These are phyloP conservation scores for Wallacemonas sp. DNA, from an alignment of 208 protist species.

Conservation along the genomic window DNA sequence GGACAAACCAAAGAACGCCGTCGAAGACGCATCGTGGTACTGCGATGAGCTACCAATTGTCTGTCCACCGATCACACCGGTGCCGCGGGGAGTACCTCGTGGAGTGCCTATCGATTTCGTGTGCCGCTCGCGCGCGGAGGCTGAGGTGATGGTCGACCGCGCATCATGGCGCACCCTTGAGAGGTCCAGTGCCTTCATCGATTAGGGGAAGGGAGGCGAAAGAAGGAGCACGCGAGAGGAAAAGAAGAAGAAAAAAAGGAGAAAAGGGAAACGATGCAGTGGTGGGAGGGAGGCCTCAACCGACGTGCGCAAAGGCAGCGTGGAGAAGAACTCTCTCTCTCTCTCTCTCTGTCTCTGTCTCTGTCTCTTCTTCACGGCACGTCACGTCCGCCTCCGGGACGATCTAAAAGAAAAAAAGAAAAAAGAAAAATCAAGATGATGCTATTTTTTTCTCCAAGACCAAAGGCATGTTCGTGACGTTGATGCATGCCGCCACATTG, in stretches of 20 bases:
- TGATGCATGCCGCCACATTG: too few relatives aligned
- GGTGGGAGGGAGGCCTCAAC: not conserved
- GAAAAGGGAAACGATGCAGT: not conserved
- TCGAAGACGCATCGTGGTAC: not conserved
- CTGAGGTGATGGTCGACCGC: not conserved
- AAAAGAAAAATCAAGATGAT: constrained; percentile 8
- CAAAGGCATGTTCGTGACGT: too few relatives aligned
- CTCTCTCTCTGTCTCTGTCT: not conserved
- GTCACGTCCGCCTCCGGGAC: not conserved
- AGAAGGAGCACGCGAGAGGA: not conserved
- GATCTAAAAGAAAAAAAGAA: constrained; percentile 6
- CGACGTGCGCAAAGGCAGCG: not conserved
- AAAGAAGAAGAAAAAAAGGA: not conserved
- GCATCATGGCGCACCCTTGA: not conserved
- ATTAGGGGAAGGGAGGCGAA: not conserved
- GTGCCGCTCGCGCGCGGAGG: not conserved
- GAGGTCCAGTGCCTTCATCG: not conserved
- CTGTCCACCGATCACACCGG: too few relatives aligned
- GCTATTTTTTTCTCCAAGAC: too few relatives aligned
- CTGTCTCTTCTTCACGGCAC: not conserved
- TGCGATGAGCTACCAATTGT: not conserved
- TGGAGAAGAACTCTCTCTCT: too few relatives aligned
- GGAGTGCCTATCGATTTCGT: not conserved
- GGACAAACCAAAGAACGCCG: constrained; percentile 1
- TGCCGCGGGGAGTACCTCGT: not conserved